Conservation (phyloP, 2,329 filamentous ascomycete genomes). For the Fusarium drepaniforme region DNA sequence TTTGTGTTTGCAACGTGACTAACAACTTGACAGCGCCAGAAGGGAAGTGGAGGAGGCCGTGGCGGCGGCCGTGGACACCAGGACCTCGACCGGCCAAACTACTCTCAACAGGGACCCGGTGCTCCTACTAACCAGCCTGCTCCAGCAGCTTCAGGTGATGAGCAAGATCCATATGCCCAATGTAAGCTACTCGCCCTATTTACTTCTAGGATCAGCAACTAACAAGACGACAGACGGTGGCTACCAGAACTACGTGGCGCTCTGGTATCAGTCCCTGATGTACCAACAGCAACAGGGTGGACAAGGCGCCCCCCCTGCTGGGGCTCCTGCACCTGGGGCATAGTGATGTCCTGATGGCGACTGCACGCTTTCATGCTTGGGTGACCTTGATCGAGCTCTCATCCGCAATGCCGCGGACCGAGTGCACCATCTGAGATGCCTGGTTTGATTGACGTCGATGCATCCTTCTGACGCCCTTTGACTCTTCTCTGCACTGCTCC, state of each 20-base stretch:
- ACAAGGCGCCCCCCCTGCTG: constrained; percentile 51
- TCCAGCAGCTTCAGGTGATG: constrained; percentile 61
- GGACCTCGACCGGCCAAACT: constrained; percentile 67
- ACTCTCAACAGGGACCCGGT: constrained; percentile 61
- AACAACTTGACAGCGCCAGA: constrained; percentile 60
- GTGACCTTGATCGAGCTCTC: constrained; percentile 50
- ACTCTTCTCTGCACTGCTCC: constrained; percentile 34
- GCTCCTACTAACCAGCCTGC: constrained; percentile 56
- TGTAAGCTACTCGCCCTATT: constrained; percentile 63
- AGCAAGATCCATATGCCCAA: constrained; percentile 79
- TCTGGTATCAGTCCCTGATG: constrained; percentile 81
- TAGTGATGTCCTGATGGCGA: constrained; percentile 48
- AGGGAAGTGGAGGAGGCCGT: constrained; percentile 61
- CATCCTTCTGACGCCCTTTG: constrained; percentile 40
- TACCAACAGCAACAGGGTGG: constrained; percentile 57
- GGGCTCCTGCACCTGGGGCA: constrained; percentile 52
- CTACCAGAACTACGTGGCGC: constrained; percentile 82
- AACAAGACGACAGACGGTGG: constrained; percentile 72
- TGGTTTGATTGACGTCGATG: constrained; percentile 49
- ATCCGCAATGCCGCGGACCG: constrained; percentile 37
- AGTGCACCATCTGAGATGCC: constrained; percentile 47
- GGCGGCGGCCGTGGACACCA: constrained; percentile 59
- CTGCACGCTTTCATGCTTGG: constrained; percentile 45
- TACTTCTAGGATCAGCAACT: neutral
- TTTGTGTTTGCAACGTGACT: constrained; percentile 30